Conservation (phyloP, 2,329 filamentous ascomycete species). For the Sporothrix curviconia region DNA sequence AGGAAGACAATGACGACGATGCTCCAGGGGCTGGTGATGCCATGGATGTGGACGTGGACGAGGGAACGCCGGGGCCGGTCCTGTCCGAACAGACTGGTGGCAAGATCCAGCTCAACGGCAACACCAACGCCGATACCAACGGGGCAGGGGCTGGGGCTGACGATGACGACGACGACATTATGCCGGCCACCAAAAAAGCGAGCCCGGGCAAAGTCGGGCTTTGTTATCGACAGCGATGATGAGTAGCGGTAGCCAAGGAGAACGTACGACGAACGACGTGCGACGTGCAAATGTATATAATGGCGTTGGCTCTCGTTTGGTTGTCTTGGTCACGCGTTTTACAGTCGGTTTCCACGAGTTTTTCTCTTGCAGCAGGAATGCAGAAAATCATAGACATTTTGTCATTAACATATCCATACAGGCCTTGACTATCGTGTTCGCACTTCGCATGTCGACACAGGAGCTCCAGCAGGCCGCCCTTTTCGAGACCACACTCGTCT, state of each 20-base stretch:
- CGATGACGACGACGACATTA: constrained; percentile 37
- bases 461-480: too few relatives aligned
- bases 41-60: constrained; percentile 22
- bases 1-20: constrained; percentile 25
- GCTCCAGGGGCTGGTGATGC: constrained; percentile 25
- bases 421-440: too few relatives aligned
- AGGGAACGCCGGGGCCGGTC: constrained; percentile 12
- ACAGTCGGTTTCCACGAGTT: not conserved
- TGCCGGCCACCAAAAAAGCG: constrained; percentile 32
- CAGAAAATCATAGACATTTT: too few relatives aligned
- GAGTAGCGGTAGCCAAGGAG: too few relatives aligned
- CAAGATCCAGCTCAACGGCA: constrained; percentile 9
- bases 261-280: not conserved
- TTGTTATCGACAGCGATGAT: constrained; percentile 55
- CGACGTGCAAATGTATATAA: not conserved
- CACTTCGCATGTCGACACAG: too few relatives aligned
- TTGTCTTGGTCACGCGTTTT: not conserved
- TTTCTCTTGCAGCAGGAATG: too few relatives aligned
- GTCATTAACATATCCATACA: too few relatives aligned
- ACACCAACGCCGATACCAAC: not conserved
- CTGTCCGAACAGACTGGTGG: constrained; percentile 12
- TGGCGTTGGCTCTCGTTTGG: not conserved
- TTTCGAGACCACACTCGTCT: too few relatives aligned
- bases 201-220: constrained; percentile 44
- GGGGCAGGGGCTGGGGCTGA: constrained; percentile 19